These are phyloP conservation scores for Aspergillus saccharolyticus DNA, from an alignment of 495 filamentous ascomycete species.

Conservation along the genomic window DNA sequence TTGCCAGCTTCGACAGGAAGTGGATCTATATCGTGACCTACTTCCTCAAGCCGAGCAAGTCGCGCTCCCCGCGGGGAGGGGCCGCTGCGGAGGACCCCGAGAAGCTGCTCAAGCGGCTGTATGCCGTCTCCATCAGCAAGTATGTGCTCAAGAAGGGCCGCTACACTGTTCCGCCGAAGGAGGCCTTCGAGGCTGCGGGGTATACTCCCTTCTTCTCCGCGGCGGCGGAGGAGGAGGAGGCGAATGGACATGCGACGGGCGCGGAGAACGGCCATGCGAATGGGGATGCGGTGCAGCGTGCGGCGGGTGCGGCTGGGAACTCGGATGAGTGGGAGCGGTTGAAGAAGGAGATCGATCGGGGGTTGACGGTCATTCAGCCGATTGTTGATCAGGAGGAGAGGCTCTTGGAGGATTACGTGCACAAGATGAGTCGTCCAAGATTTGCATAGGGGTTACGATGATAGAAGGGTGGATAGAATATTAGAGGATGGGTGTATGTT, in stretches of 20 bases:
- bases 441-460: slow-evolving; percentile 9
- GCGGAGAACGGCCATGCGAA: slow-evolving; percentile 11
- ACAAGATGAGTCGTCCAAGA: slow-evolving; percentile 14
- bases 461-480: too few species aligned
- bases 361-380: slow-evolving; percentile 37
- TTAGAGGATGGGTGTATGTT: not conserved
- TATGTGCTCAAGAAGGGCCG: slow-evolving; percentile 80
- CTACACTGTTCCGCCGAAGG: slow-evolving; percentile 70
- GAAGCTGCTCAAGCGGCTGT: slow-evolving; percentile 36
- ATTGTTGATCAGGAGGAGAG: slow-evolving; percentile 40
- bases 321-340: slow-evolving; percentile 33
- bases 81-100: slow-evolving; percentile 37
- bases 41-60: slow-evolving; percentile 51
- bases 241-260: slow-evolving; percentile 7
- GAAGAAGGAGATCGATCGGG: slow-evolving; percentile 42
- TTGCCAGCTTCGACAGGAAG: slow-evolving; percentile 67
- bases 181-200: slow-evolving; percentile 56
- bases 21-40: slow-evolving; percentile 65
- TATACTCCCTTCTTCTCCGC: slow-evolving; percentile 39
- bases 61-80: too few species aligned
- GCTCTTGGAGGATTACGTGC: slow-evolving; percentile 24
- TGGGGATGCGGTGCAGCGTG: slow-evolving; percentile 3
- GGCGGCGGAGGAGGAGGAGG: not conserved
- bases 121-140: slow-evolving; percentile 66
- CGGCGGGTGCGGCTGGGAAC: slow-evolving; percentile 6